Evolutionary conservation across 495 filamentous ascomycete genomes (phyloP).

Genomic region (Hyphodiscus hymeniophilus): DNA sequence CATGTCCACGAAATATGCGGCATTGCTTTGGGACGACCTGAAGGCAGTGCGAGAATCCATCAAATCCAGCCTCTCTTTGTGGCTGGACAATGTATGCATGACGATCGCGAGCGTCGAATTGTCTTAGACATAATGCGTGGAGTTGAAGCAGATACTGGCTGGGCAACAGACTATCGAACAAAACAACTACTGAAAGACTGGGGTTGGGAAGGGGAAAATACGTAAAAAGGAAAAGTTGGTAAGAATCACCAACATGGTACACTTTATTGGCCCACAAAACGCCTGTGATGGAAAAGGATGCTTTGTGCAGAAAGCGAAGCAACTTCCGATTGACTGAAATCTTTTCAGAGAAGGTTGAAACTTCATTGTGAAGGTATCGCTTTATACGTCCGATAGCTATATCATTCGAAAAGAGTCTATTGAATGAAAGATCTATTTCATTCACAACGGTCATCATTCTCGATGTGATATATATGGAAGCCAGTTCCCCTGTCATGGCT

Average conservation of each 20-base stretch:
- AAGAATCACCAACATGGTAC: too few relatives aligned
- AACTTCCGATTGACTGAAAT: too few relatives aligned
- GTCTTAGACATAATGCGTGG: constrained; percentile 45
- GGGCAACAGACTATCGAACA: constrained; percentile 56
- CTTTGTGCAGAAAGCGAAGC: too few relatives aligned
- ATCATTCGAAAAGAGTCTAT: constrained; percentile 7
- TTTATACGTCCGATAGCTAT: neutral
- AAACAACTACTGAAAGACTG: constrained; percentile 49
- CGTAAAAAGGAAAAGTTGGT: neutral
- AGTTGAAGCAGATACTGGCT: constrained; percentile 51
- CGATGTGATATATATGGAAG: too few relatives aligned
- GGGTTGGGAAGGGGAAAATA: constrained; percentile 30
- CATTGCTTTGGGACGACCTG: constrained; percentile 46
- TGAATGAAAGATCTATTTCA: neutral
- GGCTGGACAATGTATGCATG: constrained; percentile 49
- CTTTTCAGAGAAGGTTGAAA: constrained; percentile 2
- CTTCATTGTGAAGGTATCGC: constrained; percentile 1
- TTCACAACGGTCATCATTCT: neutral
- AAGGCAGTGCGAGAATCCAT: constrained; percentile 49
- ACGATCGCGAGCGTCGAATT: constrained; percentile 39
- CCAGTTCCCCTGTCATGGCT: too few relatives aligned
- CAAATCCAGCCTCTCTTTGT: constrained; percentile 54
- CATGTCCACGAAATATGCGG: constrained; percentile 52
- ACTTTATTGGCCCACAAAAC: too few relatives aligned
- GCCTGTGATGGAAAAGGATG: too few relatives aligned